Base-by-base conservation (phyloP, 2,329 filamentous ascomycete genomes). In the Monilinia laxa region DNA sequence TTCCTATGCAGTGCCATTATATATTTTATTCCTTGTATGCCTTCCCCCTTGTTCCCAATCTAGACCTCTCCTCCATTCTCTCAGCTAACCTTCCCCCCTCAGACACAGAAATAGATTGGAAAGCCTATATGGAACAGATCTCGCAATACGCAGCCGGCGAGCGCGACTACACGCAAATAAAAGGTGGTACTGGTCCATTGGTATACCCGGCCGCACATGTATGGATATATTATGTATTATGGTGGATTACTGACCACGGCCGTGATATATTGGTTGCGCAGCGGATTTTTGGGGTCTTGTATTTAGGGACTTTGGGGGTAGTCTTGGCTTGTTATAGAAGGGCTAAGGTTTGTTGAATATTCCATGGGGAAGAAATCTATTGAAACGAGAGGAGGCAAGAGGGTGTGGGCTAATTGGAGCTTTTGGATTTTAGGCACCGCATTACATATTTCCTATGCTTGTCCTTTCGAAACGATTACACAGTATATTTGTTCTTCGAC, bases 91-190 rank as follows among this genome's bases (percentile, higher is more conserved):
- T 9, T 45, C 12, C 16, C n/a, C 6, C 16, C 25, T 28, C 52
- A 91, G 95, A 99, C 77, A 99, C 95, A 54, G 95, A 99, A 79
- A 99, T 99, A 75, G 95, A 99, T 80, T 99, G 94, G 94, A 85
- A 84, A 68, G 92, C 95, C 0, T 99, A 99, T 79, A 98, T 99
- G 93, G 85, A 97, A 77, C 95, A 99, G 75, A 84, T 98, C 55
- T 80, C 85, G 52, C 88, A 93, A 73, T 95, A 90, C 75, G 80
- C 93, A 56, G 83, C 86, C 23, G 95, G 95, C 75, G 93, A 98
- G 81, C 87, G 91, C 76, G 90, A 97, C 78, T 99, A 99, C 78
- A 87, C 86, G 68, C 84, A 88, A 67, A 93, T 99, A 76, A 85
- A 89, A 75, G 95, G 95, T 72, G 90, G 87, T 68, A 99, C 95